Evolutionary conservation across 1,284 basidiomycete genomes (phyloP).

Genomic region (Puccinia horiana): DNA sequence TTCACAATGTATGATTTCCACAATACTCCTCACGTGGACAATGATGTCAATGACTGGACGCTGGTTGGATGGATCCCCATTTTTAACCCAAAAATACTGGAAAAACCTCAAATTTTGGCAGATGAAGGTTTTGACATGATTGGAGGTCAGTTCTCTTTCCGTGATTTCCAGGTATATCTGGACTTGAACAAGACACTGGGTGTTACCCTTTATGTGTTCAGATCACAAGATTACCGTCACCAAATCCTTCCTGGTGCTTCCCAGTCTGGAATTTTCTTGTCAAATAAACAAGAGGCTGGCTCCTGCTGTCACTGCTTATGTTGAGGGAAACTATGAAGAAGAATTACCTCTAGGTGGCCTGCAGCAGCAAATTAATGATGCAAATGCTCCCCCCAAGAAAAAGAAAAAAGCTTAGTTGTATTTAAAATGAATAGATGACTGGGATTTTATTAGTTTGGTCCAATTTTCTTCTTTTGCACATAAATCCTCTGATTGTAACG

Average conservation of each 20-base stretch:
- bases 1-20: constrained; percentile 11
- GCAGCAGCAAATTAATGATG: neutral
- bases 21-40: neutral
- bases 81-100: neutral
- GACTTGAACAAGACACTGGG: constrained; percentile 7
- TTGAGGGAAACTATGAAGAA: neutral
- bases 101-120: neutral
- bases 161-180: neutral
- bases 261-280: constrained; percentile 11
- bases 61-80: neutral
- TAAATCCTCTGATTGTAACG: too few species aligned
- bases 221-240: constrained; percentile 5
- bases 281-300: constrained; percentile 1
- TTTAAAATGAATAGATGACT: neutral
- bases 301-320: constrained; percentile 1
- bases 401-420: constrained; percentile 10
- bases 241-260: neutral
- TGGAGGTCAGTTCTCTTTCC: neutral
- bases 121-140: constrained; percentile 10
- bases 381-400: constrained; percentile 9
- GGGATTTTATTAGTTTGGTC: neutral
- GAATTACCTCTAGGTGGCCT: neutral
- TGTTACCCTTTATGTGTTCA: constrained; percentile 5
- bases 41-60: constrained; percentile 1
- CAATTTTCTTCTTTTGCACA: neutral